Conservation (phyloP, 192 early-diverging fungal species). For the Gamsiella multidivaricata region DNA sequence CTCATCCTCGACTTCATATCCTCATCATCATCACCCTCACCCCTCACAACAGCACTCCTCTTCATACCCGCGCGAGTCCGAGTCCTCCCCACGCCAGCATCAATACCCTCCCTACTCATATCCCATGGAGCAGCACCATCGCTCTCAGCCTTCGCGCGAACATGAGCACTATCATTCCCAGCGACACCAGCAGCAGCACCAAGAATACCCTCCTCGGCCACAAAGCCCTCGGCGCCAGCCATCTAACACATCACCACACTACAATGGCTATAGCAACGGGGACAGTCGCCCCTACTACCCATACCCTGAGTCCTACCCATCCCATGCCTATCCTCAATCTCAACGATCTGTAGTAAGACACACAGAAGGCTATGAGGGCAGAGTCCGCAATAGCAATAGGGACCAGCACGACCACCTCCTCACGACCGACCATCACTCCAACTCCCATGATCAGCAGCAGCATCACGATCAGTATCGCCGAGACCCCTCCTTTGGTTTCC, state of each 20-base stretch:
- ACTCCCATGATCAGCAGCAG: constrained; percentile 39
- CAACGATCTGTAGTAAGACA: constrained; percentile 22
- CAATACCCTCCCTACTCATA: constrained; percentile 21
- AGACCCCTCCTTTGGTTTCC: constrained; percentile 21
- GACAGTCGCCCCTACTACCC: constrained; percentile 21
- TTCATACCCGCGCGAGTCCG: constrained; percentile 1
- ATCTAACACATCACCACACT: neutral
- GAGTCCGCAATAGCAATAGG: constrained; percentile 46
- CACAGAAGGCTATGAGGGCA: constrained; percentile 46
- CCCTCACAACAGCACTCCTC: constrained; percentile 4
- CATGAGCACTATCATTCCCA: constrained; percentile 12
- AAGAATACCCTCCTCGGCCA: constrained; percentile 18
- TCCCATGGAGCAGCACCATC: constrained; percentile 20
- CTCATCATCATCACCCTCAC: constrained; percentile 9
- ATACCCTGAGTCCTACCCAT: constrained; percentile 18
- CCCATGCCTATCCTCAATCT: neutral
- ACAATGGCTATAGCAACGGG: constrained; percentile 3
- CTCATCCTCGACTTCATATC: constrained; percentile 18
- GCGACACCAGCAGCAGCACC: constrained; percentile 19
- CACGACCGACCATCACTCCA: constrained; percentile 24
- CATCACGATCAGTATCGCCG: constrained; percentile 32
- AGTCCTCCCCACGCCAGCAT: constrained; percentile 8
- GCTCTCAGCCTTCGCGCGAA: neutral
- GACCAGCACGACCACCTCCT: constrained; percentile 51
- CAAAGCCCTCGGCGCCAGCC: constrained; percentile 9